Conservation (phyloP, 2,329 filamentous ascomycete genomes). For the Hypoxylon sp. region DNA sequence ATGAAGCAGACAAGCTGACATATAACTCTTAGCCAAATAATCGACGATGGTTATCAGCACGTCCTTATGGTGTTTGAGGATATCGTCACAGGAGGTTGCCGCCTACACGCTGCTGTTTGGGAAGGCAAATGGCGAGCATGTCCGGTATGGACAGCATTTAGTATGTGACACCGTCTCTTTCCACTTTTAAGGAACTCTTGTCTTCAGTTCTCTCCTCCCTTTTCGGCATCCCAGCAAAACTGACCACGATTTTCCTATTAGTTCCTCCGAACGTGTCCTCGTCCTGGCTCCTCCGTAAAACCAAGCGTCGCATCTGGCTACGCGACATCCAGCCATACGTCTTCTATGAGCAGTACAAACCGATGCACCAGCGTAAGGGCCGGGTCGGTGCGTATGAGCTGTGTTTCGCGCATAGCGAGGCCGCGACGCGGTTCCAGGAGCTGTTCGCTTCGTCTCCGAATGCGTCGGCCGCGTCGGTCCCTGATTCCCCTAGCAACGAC, state of each 20-base stretch:
- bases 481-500: slow-evolving; percentile 23
- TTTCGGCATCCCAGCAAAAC: not conserved
- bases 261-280: slow-evolving; percentile 64
- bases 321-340: slow-evolving; percentile 71
- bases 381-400: slow-evolving; percentile 66
- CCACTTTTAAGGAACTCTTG: not conserved
- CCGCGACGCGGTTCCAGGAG: slow-evolving; percentile 59
- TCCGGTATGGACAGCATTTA: slow-evolving; percentile 76
- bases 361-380: slow-evolving; percentile 66
- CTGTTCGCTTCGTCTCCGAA: slow-evolving; percentile 56
- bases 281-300: slow-evolving; percentile 68
- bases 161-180: slow-evolving; percentile 57
- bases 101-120: slow-evolving; percentile 70
- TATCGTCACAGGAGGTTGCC: slow-evolving; percentile 61
- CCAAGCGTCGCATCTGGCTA: slow-evolving; percentile 65
- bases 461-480: slow-evolving; percentile 45
- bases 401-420: slow-evolving; percentile 59
- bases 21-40: slow-evolving; percentile 64
- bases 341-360: slow-evolving; percentile 70
- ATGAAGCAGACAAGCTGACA: slow-evolving; percentile 8
- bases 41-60: slow-evolving; percentile 69
- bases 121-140: slow-evolving; percentile 68
- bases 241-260: slow-evolving; percentile 49
- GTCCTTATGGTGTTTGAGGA: slow-evolving; percentile 70
- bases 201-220: slow-evolving; percentile 4